Conservation (phyloP, 306 rosid species). For the Acacia melanoxylon region DNA sequence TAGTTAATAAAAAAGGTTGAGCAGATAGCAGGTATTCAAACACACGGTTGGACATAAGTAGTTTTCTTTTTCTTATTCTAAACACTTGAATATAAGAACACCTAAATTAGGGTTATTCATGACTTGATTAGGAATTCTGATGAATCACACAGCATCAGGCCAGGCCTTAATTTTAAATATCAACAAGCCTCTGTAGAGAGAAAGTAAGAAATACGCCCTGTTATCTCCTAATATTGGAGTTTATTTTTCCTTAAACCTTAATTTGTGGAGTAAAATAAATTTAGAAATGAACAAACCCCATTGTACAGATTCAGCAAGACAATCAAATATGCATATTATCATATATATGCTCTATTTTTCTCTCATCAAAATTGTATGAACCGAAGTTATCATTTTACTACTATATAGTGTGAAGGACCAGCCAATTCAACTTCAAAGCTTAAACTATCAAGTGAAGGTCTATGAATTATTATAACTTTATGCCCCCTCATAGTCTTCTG, state of each 20-base stretch:
- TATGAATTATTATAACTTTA: background rate
- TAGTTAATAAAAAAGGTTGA: background rate
- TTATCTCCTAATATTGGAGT: background rate
- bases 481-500: background rate
- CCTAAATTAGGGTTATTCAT: background rate
- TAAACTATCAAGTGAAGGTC: background rate
- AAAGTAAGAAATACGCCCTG: background rate
- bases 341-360: background rate
- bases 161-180: constrained; percentile 11
- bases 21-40: constrained; percentile 4
- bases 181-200: constrained; percentile 2
- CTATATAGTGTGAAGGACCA: background rate
- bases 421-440: background rate
- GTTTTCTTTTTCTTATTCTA: background rate
- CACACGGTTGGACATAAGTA: background rate
- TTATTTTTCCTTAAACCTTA: background rate
- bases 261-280: background rate
- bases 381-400: constrained; percentile 18
- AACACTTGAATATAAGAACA: background rate
- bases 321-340: background rate
- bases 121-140: background rate
- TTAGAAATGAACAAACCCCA: background rate
- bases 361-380: background rate
- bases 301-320: background rate
- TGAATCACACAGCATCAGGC: constrained; percentile 15